phyloP scores from a whole-genome alignment of 495 filamentous ascomycete species.

The Penicillium lividum region DNA sequence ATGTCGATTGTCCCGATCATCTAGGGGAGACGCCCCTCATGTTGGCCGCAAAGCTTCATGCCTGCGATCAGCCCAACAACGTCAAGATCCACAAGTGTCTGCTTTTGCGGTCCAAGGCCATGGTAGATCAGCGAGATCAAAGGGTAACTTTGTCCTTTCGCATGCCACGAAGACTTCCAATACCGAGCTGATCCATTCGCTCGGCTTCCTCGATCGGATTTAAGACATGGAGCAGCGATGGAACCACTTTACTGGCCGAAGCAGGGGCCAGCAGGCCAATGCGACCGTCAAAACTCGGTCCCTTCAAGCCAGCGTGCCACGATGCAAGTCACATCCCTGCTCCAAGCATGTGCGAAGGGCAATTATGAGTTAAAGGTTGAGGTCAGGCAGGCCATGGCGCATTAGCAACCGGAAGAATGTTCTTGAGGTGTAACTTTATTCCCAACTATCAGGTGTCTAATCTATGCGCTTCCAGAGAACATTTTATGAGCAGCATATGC shows the following conservation, averaged over 20 bases:
- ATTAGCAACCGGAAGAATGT: not conserved
- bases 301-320: too few species aligned
- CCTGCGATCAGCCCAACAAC: not conserved
- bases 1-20: constrained; percentile 8
- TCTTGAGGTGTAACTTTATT: not conserved
- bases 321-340: too few species aligned
- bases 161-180: not conserved
- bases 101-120: not conserved
- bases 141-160: not conserved
- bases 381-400: not conserved
- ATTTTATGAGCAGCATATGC: not conserved
- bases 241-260: not conserved
- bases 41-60: not conserved
- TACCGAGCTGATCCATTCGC: not conserved
- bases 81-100: not conserved
- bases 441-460: not conserved
- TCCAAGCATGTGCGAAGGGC: too few species aligned
- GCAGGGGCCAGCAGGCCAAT: too few species aligned
- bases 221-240: too few species aligned
- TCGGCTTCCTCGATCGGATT: not conserved
- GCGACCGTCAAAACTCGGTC: too few species aligned
- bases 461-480: not conserved
- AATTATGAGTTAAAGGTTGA: not conserved
- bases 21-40: not conserved
- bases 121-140: not conserved